phyloP scores from a whole-genome alignment of 78 protist species.

The Dictyostelium capitatum region DNA sequence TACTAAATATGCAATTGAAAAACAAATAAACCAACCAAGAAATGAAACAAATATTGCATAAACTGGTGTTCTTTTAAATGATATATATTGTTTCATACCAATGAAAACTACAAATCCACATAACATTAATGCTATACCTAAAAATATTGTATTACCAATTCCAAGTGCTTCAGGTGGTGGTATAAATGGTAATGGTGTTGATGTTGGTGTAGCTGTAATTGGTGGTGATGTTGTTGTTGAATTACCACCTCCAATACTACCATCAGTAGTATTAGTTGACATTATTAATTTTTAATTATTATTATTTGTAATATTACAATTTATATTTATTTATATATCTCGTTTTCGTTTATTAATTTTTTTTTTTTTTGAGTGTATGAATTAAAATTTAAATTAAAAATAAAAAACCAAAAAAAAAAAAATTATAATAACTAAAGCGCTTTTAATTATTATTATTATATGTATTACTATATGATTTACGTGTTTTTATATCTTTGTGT shows the following conservation, averaged over 20 bases:
- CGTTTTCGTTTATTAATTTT: neutral
- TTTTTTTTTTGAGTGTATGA: neutral
- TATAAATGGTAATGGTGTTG: neutral
- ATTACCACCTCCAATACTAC: no score
- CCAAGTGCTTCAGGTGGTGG: slow-evolving; percentile 2
- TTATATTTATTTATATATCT: neutral
- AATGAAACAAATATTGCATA: slow-evolving; percentile 44
- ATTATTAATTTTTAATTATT: neutral
- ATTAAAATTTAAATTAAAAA: neutral
- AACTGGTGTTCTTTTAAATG: slow-evolving; percentile 52
- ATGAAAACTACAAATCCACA: slow-evolving; percentile 39
- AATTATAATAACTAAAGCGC: neutral
- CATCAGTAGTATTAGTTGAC: neutral
- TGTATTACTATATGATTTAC: no score
- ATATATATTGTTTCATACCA: slow-evolving; percentile 60
- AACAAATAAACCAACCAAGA: slow-evolving; percentile 79
- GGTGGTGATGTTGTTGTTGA: neutral
- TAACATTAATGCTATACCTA: neutral
- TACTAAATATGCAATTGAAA: slow-evolving; percentile 66
- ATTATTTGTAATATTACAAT: neutral
- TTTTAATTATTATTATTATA: neutral
- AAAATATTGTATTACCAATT: neutral
- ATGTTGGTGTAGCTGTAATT: neutral
- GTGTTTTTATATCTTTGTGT: no score
- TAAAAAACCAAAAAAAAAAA: neutral